Base-by-base conservation (phyloP, 1,284 basidiomycete genomes). In the Ganoderma lucidum region DNA sequence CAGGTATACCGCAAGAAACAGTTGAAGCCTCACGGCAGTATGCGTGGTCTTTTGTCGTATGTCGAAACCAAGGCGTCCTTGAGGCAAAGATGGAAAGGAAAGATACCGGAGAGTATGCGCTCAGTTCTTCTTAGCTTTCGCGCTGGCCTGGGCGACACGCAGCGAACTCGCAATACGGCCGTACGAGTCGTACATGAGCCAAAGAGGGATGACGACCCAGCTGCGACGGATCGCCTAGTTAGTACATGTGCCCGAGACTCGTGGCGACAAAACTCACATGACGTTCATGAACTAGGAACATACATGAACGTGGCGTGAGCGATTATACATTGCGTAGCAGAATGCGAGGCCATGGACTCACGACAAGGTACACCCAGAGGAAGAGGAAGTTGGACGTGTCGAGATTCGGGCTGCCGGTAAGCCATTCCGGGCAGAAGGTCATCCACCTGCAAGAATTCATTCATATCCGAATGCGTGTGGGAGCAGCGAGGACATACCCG, bases 341-440 rank as follows among this genome's bases (percentile, higher is more conserved):
- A 6, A 15, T 17, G 19, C 6, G 9, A 6, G 19, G 28, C 2
- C 28, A 30, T 9, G 19, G 2, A 81, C 83, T 66, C 69, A 85
- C 84, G 60, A 84, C 70, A 55, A 85, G 82, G 74, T 85, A 85
- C 2, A 84, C 83, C 82, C 82, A 86, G 66, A 84, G 78, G 72
- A 83, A 83, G 41, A 86, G 80, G 58, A 83, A 80, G 74, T 94
- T 93, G 1, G 89, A 90, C 0, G 88, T 93, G 75, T 92, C 85
- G 67, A 95, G 80, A 75, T 86, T 91, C 0, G 89, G 88, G 73
- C 88, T 92, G 42, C 92, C 93, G 0, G 87, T 90, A 67, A 95
- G 81, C 94, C 94, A 95, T 79, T 95, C 93, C 1, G 93, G 93
- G 76, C 88, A 90, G 81, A 94, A 94, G 3, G 92, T 95, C 92